Evolutionary conservation across 2,329 filamentous ascomycete species (phyloP), one percentile per base, ranked within the genome.

Genomic region (Monosporascus sp.): DNA sequence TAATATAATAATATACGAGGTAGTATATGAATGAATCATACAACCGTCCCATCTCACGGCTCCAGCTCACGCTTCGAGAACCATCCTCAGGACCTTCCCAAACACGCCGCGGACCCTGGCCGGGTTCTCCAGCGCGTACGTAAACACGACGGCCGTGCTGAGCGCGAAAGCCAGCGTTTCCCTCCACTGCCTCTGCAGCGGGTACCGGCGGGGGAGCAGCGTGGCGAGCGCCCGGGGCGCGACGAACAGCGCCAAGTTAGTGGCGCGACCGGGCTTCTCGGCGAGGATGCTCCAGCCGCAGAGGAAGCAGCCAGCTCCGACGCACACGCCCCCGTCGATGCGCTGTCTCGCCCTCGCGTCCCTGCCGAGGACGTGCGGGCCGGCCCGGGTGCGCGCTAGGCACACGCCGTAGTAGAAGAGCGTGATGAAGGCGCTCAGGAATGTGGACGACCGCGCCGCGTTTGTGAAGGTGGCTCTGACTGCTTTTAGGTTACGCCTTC

Each of bases 381-480:
- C 90, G 6, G 94, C 55, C 11, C 88, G 79, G 1, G 85, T 91
- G 45, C 90, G 82, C 6, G 83, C 77, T 0, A 95, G 81, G 65
- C 90, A 96, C 3, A 95, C 87, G 27, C 87, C 85, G 66, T 95
- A 95, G 73, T 92, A 95, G 68, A 93, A 94, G 11, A 91, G 72
- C 1, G 83, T 76, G 58, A 95, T 87, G 68, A 93, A 95, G 0
- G 83, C 73, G 3, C 84, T 89, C 1, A 96, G 78, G 66, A 95
- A 94, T 1, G 86, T 78, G 0, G 89, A 91, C 5, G 88, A 92
- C 35, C 87, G 82, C 9, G 79, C 70, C 1, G 88, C 83, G 2
- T 85, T 85, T 15, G 75, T 60, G 25, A 85, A 53, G 1, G 84
- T 83, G 25, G 72, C 70, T 41, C 61, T 60, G 11, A 80, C 58